phyloP scores from a whole-genome alignment of 345 rosid genomes.

The Salix dunnii region DNA sequence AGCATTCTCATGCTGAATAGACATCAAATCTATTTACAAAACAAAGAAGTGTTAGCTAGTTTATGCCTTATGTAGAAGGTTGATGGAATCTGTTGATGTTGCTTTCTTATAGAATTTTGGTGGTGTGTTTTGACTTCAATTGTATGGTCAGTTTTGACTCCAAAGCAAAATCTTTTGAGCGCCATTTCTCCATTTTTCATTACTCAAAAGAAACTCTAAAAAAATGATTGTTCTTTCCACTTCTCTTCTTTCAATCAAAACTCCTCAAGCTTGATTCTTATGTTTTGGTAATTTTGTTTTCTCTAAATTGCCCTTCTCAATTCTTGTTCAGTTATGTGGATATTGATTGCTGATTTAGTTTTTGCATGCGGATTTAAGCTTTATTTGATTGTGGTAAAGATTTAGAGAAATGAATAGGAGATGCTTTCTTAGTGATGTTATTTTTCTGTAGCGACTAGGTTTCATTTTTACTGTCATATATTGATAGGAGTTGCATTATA shows the following conservation, averaged over 20 bases:
- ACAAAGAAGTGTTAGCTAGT: not conserved
- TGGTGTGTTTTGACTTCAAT: not conserved
- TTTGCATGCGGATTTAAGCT: not conserved
- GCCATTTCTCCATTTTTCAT: not conserved
- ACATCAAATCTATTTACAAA: not conserved
- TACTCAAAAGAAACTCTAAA: not conserved
- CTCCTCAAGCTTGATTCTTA: conserved; percentile 6
- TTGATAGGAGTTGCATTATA: not conserved
- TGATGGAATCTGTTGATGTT: not conserved
- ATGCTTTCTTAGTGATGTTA: not conserved
- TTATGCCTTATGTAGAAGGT: not conserved
- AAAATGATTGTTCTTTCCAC: conserved; percentile 21
- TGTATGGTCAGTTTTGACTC: too few relatives aligned
- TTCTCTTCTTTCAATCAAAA: conserved; percentile 12
- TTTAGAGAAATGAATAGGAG: not conserved
- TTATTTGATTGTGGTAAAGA: not conserved
- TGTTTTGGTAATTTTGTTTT: conserved; percentile 14
- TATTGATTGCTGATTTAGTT: not conserved
- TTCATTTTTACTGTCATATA: not conserved
- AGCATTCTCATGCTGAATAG: too few relatives aligned
- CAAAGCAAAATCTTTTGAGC: not conserved
- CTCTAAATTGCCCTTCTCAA: not conserved
- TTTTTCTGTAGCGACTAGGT: not conserved
- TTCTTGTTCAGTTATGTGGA: not conserved
- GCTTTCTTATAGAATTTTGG: not conserved